Evolutionary conservation across 2,329 filamentous ascomycete genomes (phyloP).

Genomic region (Teratosphaeriaceae sp.): DNA sequence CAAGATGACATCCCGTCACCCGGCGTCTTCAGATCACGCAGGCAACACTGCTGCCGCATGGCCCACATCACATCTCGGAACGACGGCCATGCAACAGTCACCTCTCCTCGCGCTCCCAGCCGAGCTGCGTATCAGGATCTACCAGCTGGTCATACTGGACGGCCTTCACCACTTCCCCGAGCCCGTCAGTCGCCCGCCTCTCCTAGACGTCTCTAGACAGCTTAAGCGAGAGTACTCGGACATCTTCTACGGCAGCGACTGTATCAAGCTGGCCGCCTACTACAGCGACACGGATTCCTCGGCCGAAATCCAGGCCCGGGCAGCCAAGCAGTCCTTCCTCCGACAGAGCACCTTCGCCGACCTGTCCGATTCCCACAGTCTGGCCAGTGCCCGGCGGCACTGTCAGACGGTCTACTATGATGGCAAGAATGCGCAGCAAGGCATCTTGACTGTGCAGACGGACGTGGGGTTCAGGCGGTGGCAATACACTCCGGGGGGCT

Average conservation of each 20-base stretch:
- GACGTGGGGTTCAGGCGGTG: conserved; percentile 9
- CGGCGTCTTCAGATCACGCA: too few species aligned
- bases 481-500: conserved; percentile 7
- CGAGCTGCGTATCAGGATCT: conserved; percentile 3
- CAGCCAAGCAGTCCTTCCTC: conserved; percentile 9
- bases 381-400: conserved; percentile 13
- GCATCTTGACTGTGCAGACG: conserved; percentile 11
- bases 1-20: too few species aligned
- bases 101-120: conserved; percentile 1
- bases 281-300: conserved; percentile 12
- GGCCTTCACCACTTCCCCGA: conserved; percentile 7
- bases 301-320: conserved; percentile 4
- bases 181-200: conserved; percentile 1
- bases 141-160: conserved; percentile 1
- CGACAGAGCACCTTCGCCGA: conserved; percentile 7
- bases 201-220: conserved; percentile 5
- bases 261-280: conserved; percentile 12
- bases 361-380: conserved; percentile 11
- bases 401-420: conserved; percentile 8
- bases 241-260: conserved; percentile 10
- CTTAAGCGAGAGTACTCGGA: conserved; percentile 7
- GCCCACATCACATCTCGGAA: too few species aligned
- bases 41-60: too few species aligned
- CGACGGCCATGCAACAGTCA: too few species aligned
- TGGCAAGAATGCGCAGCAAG: neutral